Base-by-base conservation (phyloP, 495 filamentous ascomycete species). In the Aspergillus diversus region DNA sequence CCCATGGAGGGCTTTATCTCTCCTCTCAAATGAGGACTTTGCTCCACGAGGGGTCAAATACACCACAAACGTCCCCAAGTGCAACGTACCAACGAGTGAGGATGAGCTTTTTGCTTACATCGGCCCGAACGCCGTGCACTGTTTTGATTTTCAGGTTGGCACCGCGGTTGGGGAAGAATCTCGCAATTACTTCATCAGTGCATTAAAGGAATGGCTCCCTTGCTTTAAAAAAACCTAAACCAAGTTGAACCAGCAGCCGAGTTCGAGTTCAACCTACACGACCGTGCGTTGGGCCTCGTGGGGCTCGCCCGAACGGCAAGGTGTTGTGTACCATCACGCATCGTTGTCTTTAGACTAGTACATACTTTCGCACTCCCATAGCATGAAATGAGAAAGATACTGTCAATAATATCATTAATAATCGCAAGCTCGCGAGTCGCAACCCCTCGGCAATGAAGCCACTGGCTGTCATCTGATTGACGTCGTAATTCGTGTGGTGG, bases 1-100 rank as follows among this genome's bases (percentile, higher is more conserved):
- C 65, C 86, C 86, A 7, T 88, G 85, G 86, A 74, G 80, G 12
- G 80, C 83, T 0, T 68, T 87, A 15, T 82, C 80, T 1, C 72
- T 79, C 1, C 71, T 86, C 6, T 80, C 79, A 5, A 72, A 62
- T 0, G 81, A 85, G 60, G 33, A 59, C 32, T 77, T 72, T 47
- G 79, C 80, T 31, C 82, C 81, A 5, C 64, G 75, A 7, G 70
- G 73, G 0, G 65, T 77, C 7, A 60, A 48, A 1, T 69, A 75
- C 42, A 78, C 77, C 0, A 73, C 72, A 5, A 67, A 79, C 7
- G 75, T 83, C 16, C 84, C 85, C 0, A 59, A 68, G 39, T 86
- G 84, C 58, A 77, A 76, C n/a, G 73, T 75, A 37, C 50, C 74
- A 55, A 80, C 77, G 0, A 62, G 16, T 0, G 39, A 70, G 48